phyloP scores from a whole-genome alignment of 2,329 filamentous ascomycete genomes.

The Escovopsis sp. region DNA sequence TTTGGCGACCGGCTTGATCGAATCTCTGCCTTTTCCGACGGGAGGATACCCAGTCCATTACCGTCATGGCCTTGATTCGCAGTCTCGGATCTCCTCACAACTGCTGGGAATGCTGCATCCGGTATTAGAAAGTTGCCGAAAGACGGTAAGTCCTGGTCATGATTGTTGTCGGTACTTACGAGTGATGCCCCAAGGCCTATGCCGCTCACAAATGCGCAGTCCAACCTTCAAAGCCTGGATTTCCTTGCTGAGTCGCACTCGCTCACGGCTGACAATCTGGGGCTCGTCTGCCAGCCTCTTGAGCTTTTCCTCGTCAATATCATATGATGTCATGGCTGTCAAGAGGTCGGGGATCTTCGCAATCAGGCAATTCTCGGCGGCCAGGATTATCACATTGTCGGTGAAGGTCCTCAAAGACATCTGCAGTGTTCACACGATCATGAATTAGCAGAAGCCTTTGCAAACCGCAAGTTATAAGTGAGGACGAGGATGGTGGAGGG shows the following conservation, averaged over 20 bases:
- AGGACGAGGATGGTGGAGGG: background rate
- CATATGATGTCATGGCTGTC: conserved; percentile 14
- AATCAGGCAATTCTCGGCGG: conserved; percentile 33
- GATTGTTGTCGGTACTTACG: background rate
- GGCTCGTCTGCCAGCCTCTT: background rate
- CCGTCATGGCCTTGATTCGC: background rate
- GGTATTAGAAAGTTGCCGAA: background rate
- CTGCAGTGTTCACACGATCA: conserved; percentile 9
- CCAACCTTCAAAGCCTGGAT: background rate
- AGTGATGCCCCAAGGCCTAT: background rate
- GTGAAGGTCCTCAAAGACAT: conserved; percentile 29
- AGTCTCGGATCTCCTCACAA: background rate
- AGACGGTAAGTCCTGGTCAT: background rate
- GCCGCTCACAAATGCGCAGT: background rate
- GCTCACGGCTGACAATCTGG: background rate
- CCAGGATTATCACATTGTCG: conserved; percentile 33
- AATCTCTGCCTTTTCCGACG: background rate
- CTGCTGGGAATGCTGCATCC: background rate
- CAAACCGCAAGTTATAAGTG: rapidly evolving
- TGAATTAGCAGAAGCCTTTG: too few species aligned
- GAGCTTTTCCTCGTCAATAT: background rate
- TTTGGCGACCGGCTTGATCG: too few species aligned
- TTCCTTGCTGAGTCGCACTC: background rate
- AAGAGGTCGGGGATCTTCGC: conserved; percentile 26
- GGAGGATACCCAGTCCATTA: background rate